Percentiles rank a stretch among this genome's conserved stretches.
Conservation (phyloP, 2,329 filamentous ascomycete genomes). For the Colletotrichum sp. region DNA sequence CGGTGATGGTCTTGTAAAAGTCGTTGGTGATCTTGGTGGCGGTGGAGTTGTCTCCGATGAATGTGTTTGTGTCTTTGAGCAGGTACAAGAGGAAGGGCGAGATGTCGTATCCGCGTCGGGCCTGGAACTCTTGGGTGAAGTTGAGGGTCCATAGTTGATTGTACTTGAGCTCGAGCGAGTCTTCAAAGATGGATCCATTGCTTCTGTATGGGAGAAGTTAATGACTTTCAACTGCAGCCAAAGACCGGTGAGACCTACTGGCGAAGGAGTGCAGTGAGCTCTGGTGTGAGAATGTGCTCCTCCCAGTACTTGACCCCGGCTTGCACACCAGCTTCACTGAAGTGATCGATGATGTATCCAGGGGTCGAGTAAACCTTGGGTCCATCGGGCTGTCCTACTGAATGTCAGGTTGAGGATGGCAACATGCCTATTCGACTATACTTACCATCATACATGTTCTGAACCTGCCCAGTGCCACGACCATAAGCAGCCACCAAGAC, state of each 20-base stretch:
- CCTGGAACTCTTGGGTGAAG: background rate
- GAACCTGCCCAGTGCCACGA: background rate
- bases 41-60: background rate
- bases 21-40: background rate
- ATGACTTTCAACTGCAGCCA: accelerated
- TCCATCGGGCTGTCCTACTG: background rate
- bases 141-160: background rate
- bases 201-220: background rate
- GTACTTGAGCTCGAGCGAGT: background rate
- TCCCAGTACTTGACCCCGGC: background rate
- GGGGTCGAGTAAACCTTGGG: background rate
- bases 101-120: background rate
- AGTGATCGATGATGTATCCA: background rate
- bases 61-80: background rate
- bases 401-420: background rate
- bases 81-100: background rate
- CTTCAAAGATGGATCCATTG: background rate
- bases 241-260: background rate
- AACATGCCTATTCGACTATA: too few species aligned
- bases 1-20: background rate
- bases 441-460: background rate
- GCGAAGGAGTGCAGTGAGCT: background rate
- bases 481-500: background rate
- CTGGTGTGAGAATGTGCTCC: background rate
- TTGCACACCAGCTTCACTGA: background rate